Evolutionary conservation across 1,284 basidiomycete genomes (phyloP).

Genomic region (Ustilago bromivora): DNA sequence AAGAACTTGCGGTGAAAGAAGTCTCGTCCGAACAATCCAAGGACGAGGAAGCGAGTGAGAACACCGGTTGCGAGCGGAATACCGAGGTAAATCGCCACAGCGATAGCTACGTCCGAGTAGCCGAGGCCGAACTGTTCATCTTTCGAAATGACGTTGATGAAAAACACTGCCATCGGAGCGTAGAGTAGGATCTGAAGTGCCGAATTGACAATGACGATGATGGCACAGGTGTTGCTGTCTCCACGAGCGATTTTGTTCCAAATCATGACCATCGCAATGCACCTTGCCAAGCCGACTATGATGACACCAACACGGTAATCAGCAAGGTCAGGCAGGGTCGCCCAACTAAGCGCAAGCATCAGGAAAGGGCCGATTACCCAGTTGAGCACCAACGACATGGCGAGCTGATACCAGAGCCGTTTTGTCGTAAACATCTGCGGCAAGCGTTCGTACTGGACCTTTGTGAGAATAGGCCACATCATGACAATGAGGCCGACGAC

Average conservation of each 20-base stretch:
- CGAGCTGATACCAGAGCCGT: conserved; percentile 79
- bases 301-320: conserved; percentile 73
- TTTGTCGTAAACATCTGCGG: conserved; percentile 75
- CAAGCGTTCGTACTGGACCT: conserved; percentile 80
- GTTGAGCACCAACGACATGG: conserved; percentile 80
- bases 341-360: conserved; percentile 87
- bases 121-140: conserved; percentile 73
- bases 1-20: conserved; percentile 76
- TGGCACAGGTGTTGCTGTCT: conserved; percentile 81
- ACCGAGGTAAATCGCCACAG: conserved; percentile 76
- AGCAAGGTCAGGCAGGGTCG: conserved; percentile 78
- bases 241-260: conserved; percentile 82
- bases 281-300: conserved; percentile 75
- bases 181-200: conserved; percentile 81
- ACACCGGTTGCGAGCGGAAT: conserved; percentile 79
- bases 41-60: conserved; percentile 76
- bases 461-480: conserved; percentile 87
- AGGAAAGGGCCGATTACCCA: conserved; percentile 82
- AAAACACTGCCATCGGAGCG: conserved; percentile 80
- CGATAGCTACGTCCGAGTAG: conserved; percentile 80
- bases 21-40: conserved; percentile 72
- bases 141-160: conserved; percentile 77
- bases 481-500: conserved; percentile 76
- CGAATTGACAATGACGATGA: conserved; percentile 74
- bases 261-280: conserved; percentile 67